Evolutionary conservation across 495 filamentous ascomycete species (phyloP).

Genomic region (Glarea lozoyensis): DNA sequence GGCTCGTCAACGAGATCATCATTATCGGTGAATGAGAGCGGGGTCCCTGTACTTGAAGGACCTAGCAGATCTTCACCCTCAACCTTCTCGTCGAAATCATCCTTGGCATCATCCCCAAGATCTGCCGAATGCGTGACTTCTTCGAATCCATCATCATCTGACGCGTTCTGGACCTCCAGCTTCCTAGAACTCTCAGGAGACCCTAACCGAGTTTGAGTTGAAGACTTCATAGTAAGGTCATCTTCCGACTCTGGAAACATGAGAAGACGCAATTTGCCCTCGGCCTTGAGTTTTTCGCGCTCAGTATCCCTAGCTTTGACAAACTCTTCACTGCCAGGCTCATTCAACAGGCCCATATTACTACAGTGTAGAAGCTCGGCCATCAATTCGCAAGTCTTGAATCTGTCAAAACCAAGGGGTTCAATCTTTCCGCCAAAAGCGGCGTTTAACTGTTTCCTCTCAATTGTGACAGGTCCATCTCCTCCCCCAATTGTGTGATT

Average conservation of each 20-base stretch:
- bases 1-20: constrained; percentile 68
- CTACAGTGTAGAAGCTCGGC: constrained; percentile 96
- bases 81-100: constrained; percentile 37
- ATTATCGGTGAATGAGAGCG: constrained; percentile 40
- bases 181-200: constrained; percentile 37
- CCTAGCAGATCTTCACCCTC: constrained; percentile 12
- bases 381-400: constrained; percentile 99
- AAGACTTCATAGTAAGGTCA: constrained; percentile 30
- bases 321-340: constrained; percentile 81
- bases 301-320: constrained; percentile 74
- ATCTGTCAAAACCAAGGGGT: constrained; percentile 92
- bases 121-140: constrained; percentile 69
- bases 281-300: constrained; percentile 64
- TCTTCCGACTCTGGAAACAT: constrained; percentile 31
- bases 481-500: constrained; percentile 51
- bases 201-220: constrained; percentile 28
- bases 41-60: constrained; percentile 6
- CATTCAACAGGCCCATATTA: constrained; percentile 96
- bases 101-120: constrained; percentile 52
- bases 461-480: constrained; percentile 48
- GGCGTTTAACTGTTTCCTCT: constrained; percentile 59
- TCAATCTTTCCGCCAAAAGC: constrained; percentile 90
- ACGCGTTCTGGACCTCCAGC: constrained; percentile 65
- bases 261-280: constrained; percentile 44
- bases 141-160: constrained; percentile 92